These are phyloP conservation scores for Aaosphaeria arxii DNA, from an alignment of 2,329 filamentous ascomycete species.

Conservation along the genomic window DNA sequence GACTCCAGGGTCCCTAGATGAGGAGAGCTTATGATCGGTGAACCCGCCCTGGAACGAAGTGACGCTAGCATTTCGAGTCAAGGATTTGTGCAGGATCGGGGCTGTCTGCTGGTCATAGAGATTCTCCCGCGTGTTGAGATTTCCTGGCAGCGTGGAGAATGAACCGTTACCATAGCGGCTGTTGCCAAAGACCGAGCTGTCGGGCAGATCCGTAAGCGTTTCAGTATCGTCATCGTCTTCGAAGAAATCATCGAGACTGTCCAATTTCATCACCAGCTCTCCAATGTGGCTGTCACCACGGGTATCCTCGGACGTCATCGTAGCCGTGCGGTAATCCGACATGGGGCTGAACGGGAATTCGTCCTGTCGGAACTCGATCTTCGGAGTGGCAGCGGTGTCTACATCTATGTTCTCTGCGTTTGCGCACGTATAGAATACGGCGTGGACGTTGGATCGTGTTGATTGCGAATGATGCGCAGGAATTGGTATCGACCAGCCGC, in stretches of 20 bases:
- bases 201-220: conserved; percentile 28
- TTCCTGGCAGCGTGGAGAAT: conserved; percentile 15
- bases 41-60: conserved; percentile 86
- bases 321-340: conserved; percentile 70
- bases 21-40: conserved; percentile 64
- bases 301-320: conserved; percentile 86
- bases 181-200: conserved; percentile 27
- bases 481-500: conserved; percentile 93
- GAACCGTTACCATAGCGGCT: conserved; percentile 23
- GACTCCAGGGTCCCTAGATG: conserved; percentile 49
- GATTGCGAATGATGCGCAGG: conserved; percentile 84
- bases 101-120: conserved; percentile 91
- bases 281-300: conserved; percentile 71
- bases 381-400: conserved; percentile 69
- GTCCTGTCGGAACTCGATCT: conserved; percentile 89
- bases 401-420: conserved; percentile 41
- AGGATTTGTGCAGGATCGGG: conserved; percentile 82
- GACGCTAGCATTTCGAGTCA: conserved; percentile 67
- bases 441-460: conserved; percentile 89
- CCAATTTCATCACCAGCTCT: conserved; percentile 68
- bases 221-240: conserved; percentile 43
- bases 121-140: conserved; percentile 70
- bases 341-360: conserved; percentile 78
- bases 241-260: conserved; percentile 56
- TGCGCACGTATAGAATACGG: conserved; percentile 91